Base-by-base conservation (phyloP, 768 basidiomycete species). In the Serendipita sp. region DNA sequence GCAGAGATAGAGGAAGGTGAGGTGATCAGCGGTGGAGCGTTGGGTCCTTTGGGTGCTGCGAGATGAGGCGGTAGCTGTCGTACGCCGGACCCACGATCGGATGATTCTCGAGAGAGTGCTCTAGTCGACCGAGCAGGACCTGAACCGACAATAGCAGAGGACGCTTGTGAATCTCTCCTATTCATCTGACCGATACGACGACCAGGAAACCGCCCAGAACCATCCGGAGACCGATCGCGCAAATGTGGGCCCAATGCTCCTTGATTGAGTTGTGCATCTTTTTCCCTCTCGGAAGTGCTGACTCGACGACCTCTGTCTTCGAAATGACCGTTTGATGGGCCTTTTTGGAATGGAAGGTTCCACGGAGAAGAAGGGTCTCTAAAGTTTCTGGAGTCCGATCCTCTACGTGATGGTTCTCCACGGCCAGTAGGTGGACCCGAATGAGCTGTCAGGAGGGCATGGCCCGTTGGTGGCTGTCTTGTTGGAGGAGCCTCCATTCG, bases 61-160 rank as follows among this genome's bases (percentile, higher is more conserved):
- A 85, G 70, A 70, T 84, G 85, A 11, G 84, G 82, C 3, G 84
- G 84, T 1, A 81, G 69, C 66, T 83, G 83, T 36, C 83, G 75
- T 10, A 74, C 77, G 34, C 69, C 67, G 23, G 18, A 27, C 4
- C 55, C 55, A 60, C 55, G 55, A 29, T 60, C 55, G 27, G 55
- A 13, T 3, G 10, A 34, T 27, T 37, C 60, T 53, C 23, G 44
- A 36, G 16, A 40, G 37, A n/a, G 15, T 11, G 13, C 62, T 52
- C 16, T 31, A 55, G 66, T 15, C 4, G 55, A 60, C n/a, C 55
- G 55, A 31, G 55, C 27, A n/a, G 55, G 55, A 27, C 27, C 55
- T 5, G 55, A 52, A 31, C 18, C 18, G 10, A 52, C 55, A 33
- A 60, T 36, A 10, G 29, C 55, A 60, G 55, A 60, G 8, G 64